Evolutionary conservation across 2,329 filamentous ascomycete genomes (phyloP).

Genomic region (Pestalotiopsis fici): DNA sequence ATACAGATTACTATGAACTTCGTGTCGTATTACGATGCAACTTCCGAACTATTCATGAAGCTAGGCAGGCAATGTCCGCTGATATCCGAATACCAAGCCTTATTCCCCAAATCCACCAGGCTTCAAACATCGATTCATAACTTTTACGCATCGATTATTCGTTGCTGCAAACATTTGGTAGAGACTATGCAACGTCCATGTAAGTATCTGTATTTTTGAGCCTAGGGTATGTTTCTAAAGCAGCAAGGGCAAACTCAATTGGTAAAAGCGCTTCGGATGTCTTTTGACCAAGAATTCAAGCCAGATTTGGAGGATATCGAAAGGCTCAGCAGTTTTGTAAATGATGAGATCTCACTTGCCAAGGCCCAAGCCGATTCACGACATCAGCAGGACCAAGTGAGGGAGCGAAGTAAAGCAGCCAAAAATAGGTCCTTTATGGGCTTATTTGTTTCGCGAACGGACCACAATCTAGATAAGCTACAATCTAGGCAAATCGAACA

Average conservation of each 20-base stretch:
- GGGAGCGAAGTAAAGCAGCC: constrained; percentile 17
- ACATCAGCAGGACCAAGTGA: constrained; percentile 20
- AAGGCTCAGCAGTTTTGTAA: constrained; percentile 19
- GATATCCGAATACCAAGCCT: background rate
- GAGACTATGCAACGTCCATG: constrained; percentile 25
- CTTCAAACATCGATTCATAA: constrained; percentile 33
- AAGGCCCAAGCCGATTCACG: constrained; percentile 21
- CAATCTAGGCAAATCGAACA: constrained; percentile 3
- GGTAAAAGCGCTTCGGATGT: constrained; percentile 20
- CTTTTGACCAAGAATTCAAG: constrained; percentile 31
- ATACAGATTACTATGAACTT: constrained; percentile 36
- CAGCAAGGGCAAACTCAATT: constrained; percentile 21
- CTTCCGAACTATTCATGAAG: constrained; percentile 35
- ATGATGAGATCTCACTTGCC: constrained; percentile 24
- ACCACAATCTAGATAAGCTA: background rate
- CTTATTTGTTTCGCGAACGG: background rate
- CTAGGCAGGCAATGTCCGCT: constrained; percentile 15
- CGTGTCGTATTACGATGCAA: constrained; percentile 38
- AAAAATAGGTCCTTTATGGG: constrained; percentile 5
- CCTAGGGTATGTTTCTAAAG: background rate
- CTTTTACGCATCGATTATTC: constrained; percentile 36
- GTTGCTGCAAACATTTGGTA: constrained; percentile 33
- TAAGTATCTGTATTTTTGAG: constrained; percentile 15
- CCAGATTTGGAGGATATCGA: constrained; percentile 21
- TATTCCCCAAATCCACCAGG: constrained; percentile 19